Conservation (phyloP, 192 early-diverging fungal genomes). For the Dissophora ornata region DNA sequence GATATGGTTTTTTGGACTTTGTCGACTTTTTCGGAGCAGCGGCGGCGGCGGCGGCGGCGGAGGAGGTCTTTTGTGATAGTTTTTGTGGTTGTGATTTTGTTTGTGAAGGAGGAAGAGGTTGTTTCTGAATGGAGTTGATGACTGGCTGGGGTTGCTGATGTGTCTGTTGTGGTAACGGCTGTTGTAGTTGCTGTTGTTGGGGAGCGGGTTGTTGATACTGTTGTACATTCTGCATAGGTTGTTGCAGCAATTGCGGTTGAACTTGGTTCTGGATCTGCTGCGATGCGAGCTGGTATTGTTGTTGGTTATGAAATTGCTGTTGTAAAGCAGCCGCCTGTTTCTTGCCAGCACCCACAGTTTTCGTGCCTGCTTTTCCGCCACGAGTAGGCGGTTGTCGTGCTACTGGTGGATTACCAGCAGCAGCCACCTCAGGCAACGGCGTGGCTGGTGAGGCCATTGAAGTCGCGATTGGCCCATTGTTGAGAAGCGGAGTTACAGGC, state of each 20-base stretch:
- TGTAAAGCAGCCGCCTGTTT: no score
- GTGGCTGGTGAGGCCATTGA: constrained; percentile 3
- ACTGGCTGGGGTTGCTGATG: no score
- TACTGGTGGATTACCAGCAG: not conserved
- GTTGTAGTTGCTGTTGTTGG: not conserved
- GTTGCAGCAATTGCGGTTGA: not conserved
- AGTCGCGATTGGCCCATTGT: not conserved
- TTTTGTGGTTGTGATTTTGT: constrained; percentile 16
- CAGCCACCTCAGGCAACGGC: not conserved
- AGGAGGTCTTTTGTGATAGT: constrained; percentile 31
- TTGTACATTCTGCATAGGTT: no score
- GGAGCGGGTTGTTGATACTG: no score
- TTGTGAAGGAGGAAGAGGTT: no score
- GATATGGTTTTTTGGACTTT: constrained; percentile 20
- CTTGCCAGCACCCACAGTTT: no score
- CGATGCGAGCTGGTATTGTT: not conserved
- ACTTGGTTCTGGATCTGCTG: constrained; percentile 1
- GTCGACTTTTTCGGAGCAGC: constrained; percentile 1
- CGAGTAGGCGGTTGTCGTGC: no score
- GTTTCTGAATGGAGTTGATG: no score
- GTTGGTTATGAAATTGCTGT: not conserved
- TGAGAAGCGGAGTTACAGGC: not conserved
- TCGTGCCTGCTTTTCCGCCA: constrained; percentile 3
- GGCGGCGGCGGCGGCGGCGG: no score
- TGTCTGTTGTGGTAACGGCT: not conserved